Evolutionary conservation across 352 stramenopile species (phyloP), one percentile per base, ranked within the genome.

Genomic region (Phytopythium delawarense): DNA sequence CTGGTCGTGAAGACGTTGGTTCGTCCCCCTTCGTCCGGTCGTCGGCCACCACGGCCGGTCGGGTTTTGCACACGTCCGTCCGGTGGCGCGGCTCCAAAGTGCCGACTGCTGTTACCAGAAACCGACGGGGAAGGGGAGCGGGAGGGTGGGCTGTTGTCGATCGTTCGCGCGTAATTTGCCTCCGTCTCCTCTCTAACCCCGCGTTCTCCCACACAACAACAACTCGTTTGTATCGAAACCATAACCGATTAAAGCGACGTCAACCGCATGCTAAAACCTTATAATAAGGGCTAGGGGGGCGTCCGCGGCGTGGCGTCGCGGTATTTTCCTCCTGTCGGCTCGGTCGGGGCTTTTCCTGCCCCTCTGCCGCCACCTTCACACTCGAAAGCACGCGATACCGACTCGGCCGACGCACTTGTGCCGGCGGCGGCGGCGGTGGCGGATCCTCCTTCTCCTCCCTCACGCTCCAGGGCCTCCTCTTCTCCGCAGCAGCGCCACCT

Each of bases 291-390:
- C 7, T 56, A 56, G 25, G 25, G 25, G 30, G 30, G 13, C 28
- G 30, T 39, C 2, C 25, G 13, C 30, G n/a, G 50, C 51, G 51
- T 57, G 7, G 51, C 21, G 51, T 57, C 51, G 51, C 21, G 51
- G 51, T 57, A 39, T 30, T 21, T 40, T n/a, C n/a, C 46, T 35
- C 13, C 46, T 30, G 23, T 28, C 42, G 18, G 42, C 4, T 30
- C n/a, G n/a, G 21, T 32, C n/a, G 42, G 42, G 7, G 49, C 48
- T 12, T 28, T 28, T 25, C 30, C 9, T 57, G 51, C 32, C 30
- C 51, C 51, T 57, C 51, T 57, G 18, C 51, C 51, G 51, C 45
- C 7, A 13, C 9, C 45, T 51, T 57, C 51, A 57, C 51, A 57
- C 51, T 57, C 32, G 51, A 57, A 57, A 37, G 51, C 51, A 42